phyloP scores from a whole-genome alignment of 2,329 filamentous ascomycete species.

The Sporothrix pseudoabietina region DNA sequence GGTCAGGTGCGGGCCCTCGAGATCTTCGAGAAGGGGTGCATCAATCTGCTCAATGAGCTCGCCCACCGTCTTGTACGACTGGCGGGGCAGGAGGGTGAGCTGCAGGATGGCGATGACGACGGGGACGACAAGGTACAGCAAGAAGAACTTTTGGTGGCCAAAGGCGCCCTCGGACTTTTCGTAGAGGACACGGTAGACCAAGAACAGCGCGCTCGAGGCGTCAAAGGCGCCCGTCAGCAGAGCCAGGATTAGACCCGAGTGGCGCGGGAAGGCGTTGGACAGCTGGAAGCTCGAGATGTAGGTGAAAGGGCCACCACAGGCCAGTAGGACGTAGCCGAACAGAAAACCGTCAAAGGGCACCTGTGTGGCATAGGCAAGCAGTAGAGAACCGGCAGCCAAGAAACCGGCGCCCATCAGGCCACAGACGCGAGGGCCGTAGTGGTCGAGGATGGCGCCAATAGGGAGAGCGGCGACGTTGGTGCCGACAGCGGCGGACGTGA shows the following conservation, averaged over 20 bases:
- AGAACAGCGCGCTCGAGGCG: constrained; percentile 75
- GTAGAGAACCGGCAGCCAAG: constrained; percentile 67
- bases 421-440: constrained; percentile 75
- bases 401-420: constrained; percentile 71
- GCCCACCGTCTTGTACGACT: constrained; percentile 82
- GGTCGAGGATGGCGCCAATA: constrained; percentile 81
- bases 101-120: constrained; percentile 66
- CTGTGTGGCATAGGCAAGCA: constrained; percentile 68
- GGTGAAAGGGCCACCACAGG: constrained; percentile 76
- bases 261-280: constrained; percentile 77
- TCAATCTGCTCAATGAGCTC: constrained; percentile 78
- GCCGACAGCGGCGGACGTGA: constrained; percentile 82
- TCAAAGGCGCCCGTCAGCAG: constrained; percentile 82
- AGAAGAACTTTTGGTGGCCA: constrained; percentile 69
- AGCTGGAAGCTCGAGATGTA: constrained; percentile 85
- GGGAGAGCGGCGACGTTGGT: constrained; percentile 87
- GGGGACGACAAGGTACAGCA: constrained; percentile 71
- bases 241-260: constrained; percentile 77
- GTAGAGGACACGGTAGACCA: constrained; percentile 72
- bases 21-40: constrained; percentile 41
- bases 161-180: constrained; percentile 56
- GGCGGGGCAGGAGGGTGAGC: constrained; percentile 69
- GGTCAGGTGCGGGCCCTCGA: constrained; percentile 9
- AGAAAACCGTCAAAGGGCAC: constrained; percentile 75
- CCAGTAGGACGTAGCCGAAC: constrained; percentile 72